Conservation (phyloP, 1,284 basidiomycete genomes). For the Pyrrhoderma lamaoense region DNA sequence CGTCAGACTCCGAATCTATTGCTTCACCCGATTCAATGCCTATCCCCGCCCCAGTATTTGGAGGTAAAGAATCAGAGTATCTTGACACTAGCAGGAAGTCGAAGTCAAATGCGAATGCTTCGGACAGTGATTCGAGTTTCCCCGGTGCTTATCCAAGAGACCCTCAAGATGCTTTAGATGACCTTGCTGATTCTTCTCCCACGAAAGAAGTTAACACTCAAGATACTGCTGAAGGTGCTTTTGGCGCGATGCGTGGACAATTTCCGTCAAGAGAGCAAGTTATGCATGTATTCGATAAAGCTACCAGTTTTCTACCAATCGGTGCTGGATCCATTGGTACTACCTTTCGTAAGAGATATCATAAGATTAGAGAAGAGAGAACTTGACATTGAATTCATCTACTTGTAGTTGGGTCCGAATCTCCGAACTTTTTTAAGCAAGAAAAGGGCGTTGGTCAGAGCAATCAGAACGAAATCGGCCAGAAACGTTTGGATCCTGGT, state of each 20-base stretch:
- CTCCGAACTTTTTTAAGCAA: too few species aligned
- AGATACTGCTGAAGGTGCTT: background rate
- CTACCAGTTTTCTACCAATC: background rate
- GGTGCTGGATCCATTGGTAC: background rate
- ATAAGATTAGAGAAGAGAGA: too few species aligned
- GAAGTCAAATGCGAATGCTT: background rate
- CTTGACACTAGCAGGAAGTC: too few species aligned
- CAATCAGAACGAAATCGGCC: too few species aligned
- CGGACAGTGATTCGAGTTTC: background rate
- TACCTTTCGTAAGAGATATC: background rate
- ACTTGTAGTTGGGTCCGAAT: too few species aligned
- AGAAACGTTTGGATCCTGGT: too few species aligned
- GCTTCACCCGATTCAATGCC: background rate
- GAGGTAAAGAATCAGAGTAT: background rate
- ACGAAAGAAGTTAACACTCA: too few species aligned
- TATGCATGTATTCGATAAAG: slow-evolving; percentile 1
- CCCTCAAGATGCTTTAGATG: slow-evolving; percentile 2
- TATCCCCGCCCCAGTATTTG: background rate
- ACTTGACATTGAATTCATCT: too few species aligned
- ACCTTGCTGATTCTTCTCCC: background rate
- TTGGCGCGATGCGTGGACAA: background rate
- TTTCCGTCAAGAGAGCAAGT: background rate
- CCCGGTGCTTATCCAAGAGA: slow-evolving; percentile 7
- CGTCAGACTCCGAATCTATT: background rate
- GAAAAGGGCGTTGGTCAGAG: too few species aligned